Base-by-base conservation (phyloP, 495 filamentous ascomycete genomes). In the Platismatia glauca region DNA sequence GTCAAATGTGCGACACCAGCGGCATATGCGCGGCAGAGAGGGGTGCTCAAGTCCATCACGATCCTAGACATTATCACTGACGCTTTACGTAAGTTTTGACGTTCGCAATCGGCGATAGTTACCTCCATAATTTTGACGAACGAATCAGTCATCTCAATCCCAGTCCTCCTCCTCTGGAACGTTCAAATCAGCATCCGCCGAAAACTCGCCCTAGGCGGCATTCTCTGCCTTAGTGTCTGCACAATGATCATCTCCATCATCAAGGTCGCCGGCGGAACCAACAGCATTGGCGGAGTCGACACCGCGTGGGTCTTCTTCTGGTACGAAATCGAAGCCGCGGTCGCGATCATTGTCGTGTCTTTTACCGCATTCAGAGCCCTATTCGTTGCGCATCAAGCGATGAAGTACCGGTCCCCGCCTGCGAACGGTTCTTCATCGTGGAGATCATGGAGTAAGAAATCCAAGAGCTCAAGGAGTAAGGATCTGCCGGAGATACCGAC, bases 211-310 rank as follows among this genome's bases (percentile, higher is more conserved):
- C 43, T 66, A 6, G 52, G 57, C 18, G 18, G 22, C 16, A 64
- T 55, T 29, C 64, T 66, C 34, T 66, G 64, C 27, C 60, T 66
- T 12, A 56, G 48, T 12, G 33, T 66, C 22, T 37, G 22, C 22
- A 66, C 64, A 61, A 53, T 61, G 7, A 50, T 66, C n/a, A 22
- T 56, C 8, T 43, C 64, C 29, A 64, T 66, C 12, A 52, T 64
- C 41, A 50, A 52, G 27, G 53, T 63, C n/a, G 55, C 60, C 24
- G 64, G 60, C 6, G 46, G 43, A 29, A 24, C 35, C 11, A 46
- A 34, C n/a, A 55, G 37, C 16, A 43, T 9, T 22, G 35, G 35
- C 11, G 46, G 29, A 12, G 24, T 56, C 5, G 61, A 63, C 35
- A 39, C 46, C 12, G 29, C 57, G 18, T 66, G 60, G 64, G 46